A percentile compares a stretch with the other conserved stretches of the same genome.
phyloP scores from a whole-genome alignment of 1,284 basidiomycete species.

The Heterobasidion occidentale region DNA sequence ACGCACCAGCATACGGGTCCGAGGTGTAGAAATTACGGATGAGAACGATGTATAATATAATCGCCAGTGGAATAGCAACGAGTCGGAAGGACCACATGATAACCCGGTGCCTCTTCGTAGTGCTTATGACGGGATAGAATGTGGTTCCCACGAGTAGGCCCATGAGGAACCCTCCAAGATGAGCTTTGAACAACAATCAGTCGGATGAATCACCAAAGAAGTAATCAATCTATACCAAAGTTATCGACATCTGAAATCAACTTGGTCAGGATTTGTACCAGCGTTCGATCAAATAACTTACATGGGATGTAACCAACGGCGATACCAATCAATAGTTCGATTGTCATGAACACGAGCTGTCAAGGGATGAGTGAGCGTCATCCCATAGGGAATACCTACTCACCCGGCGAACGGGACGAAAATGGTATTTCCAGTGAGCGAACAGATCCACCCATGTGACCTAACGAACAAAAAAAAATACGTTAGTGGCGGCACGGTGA shows the following conservation, averaged over 20 bases:
- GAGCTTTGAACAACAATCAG: slow-evolving; percentile 34
- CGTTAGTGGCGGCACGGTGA: not conserved
- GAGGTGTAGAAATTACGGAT: slow-evolving; percentile 86
- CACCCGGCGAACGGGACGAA: slow-evolving; percentile 72
- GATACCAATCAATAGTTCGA: slow-evolving; percentile 81
- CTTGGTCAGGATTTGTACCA: not conserved
- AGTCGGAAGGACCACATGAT: slow-evolving; percentile 73
- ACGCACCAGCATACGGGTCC: slow-evolving; percentile 70
- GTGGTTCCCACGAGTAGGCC: slow-evolving; percentile 77
- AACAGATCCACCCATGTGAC: slow-evolving; percentile 83
- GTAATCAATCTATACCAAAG: slow-evolving; percentile 43
- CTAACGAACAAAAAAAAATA: slow-evolving; percentile 20
- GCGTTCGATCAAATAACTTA: slow-evolving; percentile 23
- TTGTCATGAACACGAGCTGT: slow-evolving; percentile 71
- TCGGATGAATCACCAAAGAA: slow-evolving; percentile 1
- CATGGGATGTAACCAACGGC: slow-evolving; percentile 82
- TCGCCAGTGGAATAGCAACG: slow-evolving; percentile 63
- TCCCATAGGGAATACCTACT: slow-evolving; percentile 9
- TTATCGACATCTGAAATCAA: slow-evolving; percentile 60
- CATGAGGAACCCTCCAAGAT: slow-evolving; percentile 77
- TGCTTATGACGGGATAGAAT: slow-evolving; percentile 86
- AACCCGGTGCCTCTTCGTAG: slow-evolving; percentile 64
- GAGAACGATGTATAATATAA: slow-evolving; percentile 80
- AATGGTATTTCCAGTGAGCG: slow-evolving; percentile 88
- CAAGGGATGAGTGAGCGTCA: not conserved